Conservation (phyloP, 106 monocot species). For the Dendrobium catenatum region DNA sequence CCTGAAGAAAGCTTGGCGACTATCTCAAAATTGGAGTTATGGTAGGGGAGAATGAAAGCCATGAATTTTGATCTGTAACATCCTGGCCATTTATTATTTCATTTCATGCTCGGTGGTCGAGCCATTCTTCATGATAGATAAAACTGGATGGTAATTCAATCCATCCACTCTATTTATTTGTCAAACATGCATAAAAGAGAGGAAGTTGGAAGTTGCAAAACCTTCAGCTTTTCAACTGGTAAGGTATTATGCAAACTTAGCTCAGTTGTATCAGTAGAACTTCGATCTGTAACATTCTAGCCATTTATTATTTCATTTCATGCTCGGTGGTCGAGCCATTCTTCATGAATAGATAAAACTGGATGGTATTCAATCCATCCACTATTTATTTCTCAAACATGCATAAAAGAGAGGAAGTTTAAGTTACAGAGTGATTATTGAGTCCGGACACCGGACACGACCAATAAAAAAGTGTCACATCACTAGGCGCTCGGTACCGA, state of each 20-base stretch:
- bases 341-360: conserved; percentile 2
- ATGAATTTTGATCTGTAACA: conserved; percentile 12
- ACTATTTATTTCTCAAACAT: not conserved
- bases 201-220: not conserved
- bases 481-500: no score
- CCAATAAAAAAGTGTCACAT: no score
- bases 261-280: not conserved
- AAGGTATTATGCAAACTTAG: conserved; percentile 1
- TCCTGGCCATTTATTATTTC: conserved; percentile 9
- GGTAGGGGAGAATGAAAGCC: not conserved
- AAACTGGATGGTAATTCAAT: conserved; percentile 2
- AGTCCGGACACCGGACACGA: no score
- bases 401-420: not conserved
- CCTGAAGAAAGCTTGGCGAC: not conserved
- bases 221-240: not conserved
- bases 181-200: conserved; percentile 1
- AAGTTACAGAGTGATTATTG: not conserved
- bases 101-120: conserved; percentile 12
- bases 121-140: conserved; percentile 10
- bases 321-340: conserved; percentile 12
- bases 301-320: conserved; percentile 12
- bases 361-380: conserved; percentile 2
- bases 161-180: conserved; percentile 1
- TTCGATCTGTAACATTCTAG: conserved; percentile 9
- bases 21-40: not conserved